Conservation (phyloP, 306 rosid genomes). For the Prinsepia uniflora region DNA sequence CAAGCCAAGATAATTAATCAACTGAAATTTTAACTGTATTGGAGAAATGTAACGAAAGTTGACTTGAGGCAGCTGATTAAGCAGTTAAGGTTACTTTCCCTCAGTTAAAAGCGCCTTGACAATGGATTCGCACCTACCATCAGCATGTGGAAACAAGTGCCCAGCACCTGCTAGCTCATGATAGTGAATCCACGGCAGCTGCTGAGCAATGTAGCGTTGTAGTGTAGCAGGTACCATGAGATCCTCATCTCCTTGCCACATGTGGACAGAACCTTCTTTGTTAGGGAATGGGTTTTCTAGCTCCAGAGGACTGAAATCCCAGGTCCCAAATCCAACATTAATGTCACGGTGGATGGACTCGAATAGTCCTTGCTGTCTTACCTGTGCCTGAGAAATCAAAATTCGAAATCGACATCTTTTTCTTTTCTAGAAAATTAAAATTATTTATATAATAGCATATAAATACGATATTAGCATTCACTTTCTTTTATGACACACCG, state of each 20-base stretch:
- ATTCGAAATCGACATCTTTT: not conserved
- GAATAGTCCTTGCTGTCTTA: slow-evolving; percentile 65
- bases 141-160: slow-evolving; percentile 48
- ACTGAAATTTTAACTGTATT: slow-evolving; percentile 16
- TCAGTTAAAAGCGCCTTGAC: slow-evolving; percentile 43
- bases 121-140: slow-evolving; percentile 48
- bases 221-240: slow-evolving; percentile 44
- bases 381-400: slow-evolving; percentile 44
- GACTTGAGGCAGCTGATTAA: slow-evolving; percentile 13
- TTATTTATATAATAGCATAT: not conserved
- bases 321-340: slow-evolving; percentile 61
- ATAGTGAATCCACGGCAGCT: slow-evolving; percentile 78
- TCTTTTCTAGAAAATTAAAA: not conserved
- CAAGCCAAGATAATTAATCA: slow-evolving; percentile 20
- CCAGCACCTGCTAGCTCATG: slow-evolving; percentile 79
- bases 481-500: not conserved
- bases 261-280: slow-evolving; percentile 65
- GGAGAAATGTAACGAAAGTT: slow-evolving; percentile 20
- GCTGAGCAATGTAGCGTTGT: slow-evolving; percentile 56
- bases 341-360: slow-evolving; percentile 60
- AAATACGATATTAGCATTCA: not conserved
- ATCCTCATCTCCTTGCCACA: slow-evolving; percentile 94
- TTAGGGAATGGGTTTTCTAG: slow-evolving; percentile 72
- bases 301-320: slow-evolving; percentile 77
- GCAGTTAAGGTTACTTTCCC: slow-evolving; percentile 26